phyloP scores from a whole-genome alignment of 768 basidiomycete genomes.

The Tricholoma terreum region DNA sequence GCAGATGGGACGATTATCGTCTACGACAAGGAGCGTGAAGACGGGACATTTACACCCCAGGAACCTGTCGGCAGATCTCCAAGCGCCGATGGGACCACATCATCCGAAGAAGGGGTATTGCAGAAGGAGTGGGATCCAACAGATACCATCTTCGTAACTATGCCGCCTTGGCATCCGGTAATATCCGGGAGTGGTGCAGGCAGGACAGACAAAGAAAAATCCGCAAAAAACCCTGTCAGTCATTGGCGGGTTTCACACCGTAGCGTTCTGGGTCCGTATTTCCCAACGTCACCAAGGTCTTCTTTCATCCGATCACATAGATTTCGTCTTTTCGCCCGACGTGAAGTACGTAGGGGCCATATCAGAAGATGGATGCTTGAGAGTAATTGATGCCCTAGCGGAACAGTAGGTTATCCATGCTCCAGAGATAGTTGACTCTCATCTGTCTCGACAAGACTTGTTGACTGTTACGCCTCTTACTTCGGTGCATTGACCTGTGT shows the following conservation, averaged over 20 bases:
- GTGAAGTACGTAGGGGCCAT: conserved; percentile 87
- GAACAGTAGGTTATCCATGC: conserved; percentile 61
- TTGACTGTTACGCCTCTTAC: conserved; percentile 92
- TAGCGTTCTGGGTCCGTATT: conserved; percentile 62
- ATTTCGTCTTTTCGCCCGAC: conserved; percentile 92
- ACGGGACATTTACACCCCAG: conserved; percentile 68
- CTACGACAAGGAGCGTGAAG: conserved; percentile 90
- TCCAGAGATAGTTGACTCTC: not conserved
- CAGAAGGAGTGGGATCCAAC: conserved; percentile 71
- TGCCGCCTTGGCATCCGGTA: conserved; percentile 84
- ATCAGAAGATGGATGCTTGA: conserved; percentile 87
- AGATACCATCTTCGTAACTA: conserved; percentile 73
- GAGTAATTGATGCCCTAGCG: conserved; percentile 84
- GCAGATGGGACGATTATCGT: conserved; percentile 87
- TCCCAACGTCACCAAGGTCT: not conserved
- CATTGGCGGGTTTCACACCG: conserved; percentile 82
- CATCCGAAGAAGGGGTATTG: conserved; percentile 28
- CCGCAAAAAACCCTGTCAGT: conserved; percentile 82
- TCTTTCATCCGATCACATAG: conserved; percentile 34
- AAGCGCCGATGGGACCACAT: conserved; percentile 21
- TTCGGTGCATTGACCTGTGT: conserved; percentile 90
- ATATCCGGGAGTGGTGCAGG: conserved; percentile 36
- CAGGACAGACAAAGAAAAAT: conserved; percentile 65
- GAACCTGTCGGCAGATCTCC: conserved; percentile 41
- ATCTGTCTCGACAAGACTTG: conserved; percentile 50